A percentile compares a stretch with the other conserved stretches of the same genome.
These are phyloP conservation scores for Ascochyta viciae-villosae DNA, from an alignment of 2,329 filamentous ascomycete species.

Conservation along the genomic window DNA sequence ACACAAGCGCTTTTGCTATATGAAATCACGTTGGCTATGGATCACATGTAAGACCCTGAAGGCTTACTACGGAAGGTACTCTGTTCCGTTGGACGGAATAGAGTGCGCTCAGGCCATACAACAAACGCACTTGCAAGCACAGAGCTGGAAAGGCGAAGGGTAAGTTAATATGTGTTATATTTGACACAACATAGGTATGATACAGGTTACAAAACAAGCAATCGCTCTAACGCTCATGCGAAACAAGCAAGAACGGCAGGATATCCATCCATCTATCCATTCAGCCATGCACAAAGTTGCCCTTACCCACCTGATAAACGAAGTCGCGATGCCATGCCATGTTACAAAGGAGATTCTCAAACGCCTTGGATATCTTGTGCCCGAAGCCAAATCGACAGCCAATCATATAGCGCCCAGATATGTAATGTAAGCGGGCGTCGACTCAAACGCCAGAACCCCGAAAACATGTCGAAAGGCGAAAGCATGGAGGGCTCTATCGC, in stretches of 20 bases:
- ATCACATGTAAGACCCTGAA: too few relatives aligned
- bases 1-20: too few relatives aligned
- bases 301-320: neutral
- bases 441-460: neutral
- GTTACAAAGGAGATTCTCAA: conserved; percentile 10
- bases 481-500: conserved; percentile 1
- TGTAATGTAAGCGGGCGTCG: neutral
- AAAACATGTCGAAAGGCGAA: neutral
- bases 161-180: too few relatives aligned
- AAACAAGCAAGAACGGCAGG: neutral
- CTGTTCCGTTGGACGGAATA: too few relatives aligned
- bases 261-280: neutral
- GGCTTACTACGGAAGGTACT: too few relatives aligned
- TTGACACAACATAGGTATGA: neutral
- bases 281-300: neutral
- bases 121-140: too few relatives aligned
- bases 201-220: conserved; percentile 8
- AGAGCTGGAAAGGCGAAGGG: too few relatives aligned
- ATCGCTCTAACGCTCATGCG: conserved; percentile 13
- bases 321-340: conserved; percentile 11
- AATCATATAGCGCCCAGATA: neutral
- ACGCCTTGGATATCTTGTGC: conserved; percentile 1
- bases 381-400: too few relatives aligned
- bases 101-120: too few relatives aligned
- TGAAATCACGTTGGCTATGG: too few relatives aligned